phyloP scores from a whole-genome alignment of 73 alveolate genomes.

The Symbiodinium natans region DNA sequence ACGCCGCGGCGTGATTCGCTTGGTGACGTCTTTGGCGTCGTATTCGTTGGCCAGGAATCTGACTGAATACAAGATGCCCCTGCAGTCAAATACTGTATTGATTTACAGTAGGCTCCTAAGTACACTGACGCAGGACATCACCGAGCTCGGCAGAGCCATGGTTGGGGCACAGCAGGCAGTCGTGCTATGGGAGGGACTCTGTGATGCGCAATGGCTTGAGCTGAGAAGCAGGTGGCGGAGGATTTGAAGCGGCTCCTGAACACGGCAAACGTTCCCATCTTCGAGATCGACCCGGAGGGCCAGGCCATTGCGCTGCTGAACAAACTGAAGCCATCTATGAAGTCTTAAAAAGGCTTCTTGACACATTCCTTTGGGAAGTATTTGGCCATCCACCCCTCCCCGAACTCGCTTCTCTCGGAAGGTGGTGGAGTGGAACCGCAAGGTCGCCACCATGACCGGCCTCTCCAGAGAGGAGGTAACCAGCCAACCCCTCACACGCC shows the following conservation, averaged over 20 bases:
- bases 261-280: constrained; percentile 64
- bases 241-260: constrained; percentile 38
- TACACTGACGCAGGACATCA: not conserved
- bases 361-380: too few relatives aligned
- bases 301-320: not conserved
- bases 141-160: constrained; percentile 23
- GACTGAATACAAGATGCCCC: not conserved
- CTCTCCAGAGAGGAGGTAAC: constrained; percentile 57
- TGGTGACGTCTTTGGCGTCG: constrained; percentile 49
- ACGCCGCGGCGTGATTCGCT: constrained; percentile 37
- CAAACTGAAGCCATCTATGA: too few relatives aligned
- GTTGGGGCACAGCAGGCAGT: not conserved
- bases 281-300: constrained; percentile 38
- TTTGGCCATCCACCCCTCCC: too few relatives aligned
- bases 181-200: not conserved
- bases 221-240: not conserved
- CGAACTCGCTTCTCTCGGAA: not conserved
- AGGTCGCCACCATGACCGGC: constrained; percentile 62
- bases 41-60: constrained; percentile 72
- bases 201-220: not conserved
- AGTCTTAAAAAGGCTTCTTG: too few relatives aligned
- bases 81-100: not conserved
- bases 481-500: not conserved
- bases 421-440: constrained; percentile 86
- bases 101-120: not conserved